Conservation (phyloP, 352 stramenopile genomes). For the Elongisporangium senticosum region DNA sequence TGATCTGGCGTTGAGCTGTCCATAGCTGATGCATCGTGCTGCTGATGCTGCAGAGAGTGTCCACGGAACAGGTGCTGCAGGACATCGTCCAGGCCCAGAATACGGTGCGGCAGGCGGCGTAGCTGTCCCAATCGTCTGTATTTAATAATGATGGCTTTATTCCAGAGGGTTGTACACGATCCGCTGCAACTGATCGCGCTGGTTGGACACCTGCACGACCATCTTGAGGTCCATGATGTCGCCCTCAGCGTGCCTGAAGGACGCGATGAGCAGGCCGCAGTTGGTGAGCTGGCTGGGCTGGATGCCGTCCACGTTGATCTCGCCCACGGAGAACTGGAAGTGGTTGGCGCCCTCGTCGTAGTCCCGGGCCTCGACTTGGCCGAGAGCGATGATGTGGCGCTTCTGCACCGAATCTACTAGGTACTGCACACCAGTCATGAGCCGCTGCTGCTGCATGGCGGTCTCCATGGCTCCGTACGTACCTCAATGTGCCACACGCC, state of each 20-base stretch:
- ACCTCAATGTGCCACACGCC: conserved; percentile 80
- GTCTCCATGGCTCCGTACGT: conserved; percentile 4
- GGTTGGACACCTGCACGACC: conserved; percentile 84
- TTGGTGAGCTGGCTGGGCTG: conserved; percentile 82
- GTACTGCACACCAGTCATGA: conserved; percentile 36
- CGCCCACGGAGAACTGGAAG: conserved; percentile 80
- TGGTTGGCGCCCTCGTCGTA: conserved; percentile 69
- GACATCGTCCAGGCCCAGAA: neutral
- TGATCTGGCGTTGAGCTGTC: neutral
- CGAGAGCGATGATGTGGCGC: conserved; percentile 85
- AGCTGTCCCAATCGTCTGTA: neutral
- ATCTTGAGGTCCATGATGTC: conserved; percentile 86
- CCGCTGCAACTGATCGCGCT: conserved; percentile 59
- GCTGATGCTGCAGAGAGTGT: neutral
- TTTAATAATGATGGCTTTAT: conserved; percentile 24
- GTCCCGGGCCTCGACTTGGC: conserved; percentile 51
- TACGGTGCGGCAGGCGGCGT: neutral
- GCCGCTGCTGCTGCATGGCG: neutral
- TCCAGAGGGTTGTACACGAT: conserved; percentile 88
- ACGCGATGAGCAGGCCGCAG: conserved; percentile 82
- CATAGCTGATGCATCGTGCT: neutral
- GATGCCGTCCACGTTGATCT: conserved; percentile 73
- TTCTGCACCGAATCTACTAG: conserved; percentile 81
- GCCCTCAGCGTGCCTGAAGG: conserved; percentile 63
- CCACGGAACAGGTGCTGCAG: neutral